Evolutionary conservation across 768 basidiomycete species (phyloP).

Genomic region (Russula vinacea): DNA sequence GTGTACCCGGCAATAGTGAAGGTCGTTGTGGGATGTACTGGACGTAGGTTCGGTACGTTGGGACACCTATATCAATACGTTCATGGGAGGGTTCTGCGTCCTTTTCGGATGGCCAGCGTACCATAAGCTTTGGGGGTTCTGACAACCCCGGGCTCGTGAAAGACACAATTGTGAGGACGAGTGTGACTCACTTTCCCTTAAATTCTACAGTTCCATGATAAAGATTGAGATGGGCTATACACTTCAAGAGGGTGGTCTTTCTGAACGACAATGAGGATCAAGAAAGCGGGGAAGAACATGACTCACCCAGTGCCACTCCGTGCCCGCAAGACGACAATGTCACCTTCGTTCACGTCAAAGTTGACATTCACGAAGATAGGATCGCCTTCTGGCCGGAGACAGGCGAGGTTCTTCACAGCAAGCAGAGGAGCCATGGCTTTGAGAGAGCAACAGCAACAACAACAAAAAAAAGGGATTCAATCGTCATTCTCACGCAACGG

Average conservation of each 20-base stretch:
- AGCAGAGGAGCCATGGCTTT: constrained; percentile 39
- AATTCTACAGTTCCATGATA: constrained; percentile 65
- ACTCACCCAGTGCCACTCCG: constrained; percentile 71
- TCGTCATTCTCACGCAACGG: constrained; percentile 19
- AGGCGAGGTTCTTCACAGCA: constrained; percentile 52
- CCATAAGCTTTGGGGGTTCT: constrained; percentile 54
- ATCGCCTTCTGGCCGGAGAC: constrained; percentile 45
- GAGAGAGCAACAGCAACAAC: not conserved
- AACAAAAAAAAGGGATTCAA: not conserved
- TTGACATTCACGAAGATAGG: constrained; percentile 58
- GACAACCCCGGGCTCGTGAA: not conserved
- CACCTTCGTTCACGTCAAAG: constrained; percentile 64
- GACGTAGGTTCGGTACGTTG: constrained; percentile 71
- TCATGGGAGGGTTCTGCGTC: constrained; percentile 6
- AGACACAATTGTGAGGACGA: constrained; percentile 1
- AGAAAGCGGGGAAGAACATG: not conserved
- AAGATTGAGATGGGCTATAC: constrained; percentile 72
- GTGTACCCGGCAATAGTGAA: constrained; percentile 79
- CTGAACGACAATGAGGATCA: constrained; percentile 28
- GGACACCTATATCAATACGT: constrained; percentile 52
- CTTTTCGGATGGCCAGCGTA: constrained; percentile 32
- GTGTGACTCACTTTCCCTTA: constrained; percentile 56
- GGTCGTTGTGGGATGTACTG: constrained; percentile 88
- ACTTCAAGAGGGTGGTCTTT: constrained; percentile 80
- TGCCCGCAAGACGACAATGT: constrained; percentile 75